Evolutionary conservation across 2,329 filamentous ascomycete genomes (phyloP), one percentile per base, ranked within the genome.

Genomic region (Helotiales sp.): DNA sequence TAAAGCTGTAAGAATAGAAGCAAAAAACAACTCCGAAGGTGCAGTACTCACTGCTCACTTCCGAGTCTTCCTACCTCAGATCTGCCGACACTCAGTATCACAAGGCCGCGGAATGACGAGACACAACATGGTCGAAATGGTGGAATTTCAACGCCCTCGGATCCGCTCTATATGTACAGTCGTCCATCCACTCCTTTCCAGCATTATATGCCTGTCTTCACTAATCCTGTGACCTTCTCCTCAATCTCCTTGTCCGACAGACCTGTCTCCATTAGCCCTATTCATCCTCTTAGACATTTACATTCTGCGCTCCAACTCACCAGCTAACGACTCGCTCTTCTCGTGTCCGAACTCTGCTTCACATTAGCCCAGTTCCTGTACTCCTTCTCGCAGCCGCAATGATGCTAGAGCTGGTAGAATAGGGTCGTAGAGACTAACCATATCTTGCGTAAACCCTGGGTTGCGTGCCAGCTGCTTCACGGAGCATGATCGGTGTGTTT

Each of bases 381-480:
- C n/a, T 7, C 7, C 17, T 37, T 32, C 11, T 22, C 17, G 58
- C 26, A 67, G 52, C 59, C 52, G 26, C 22, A 26, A 7, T 62
- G n/a, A 30, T 15, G 24, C 22, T 17, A 22, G 20, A 54, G 5
- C 11, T 40, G 28, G 30, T 8, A 50, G 8, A 6, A 24, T 1
- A 6, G 3, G 17, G 47, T 32, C 8, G 5, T 40, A 15, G 26
- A 30, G 45, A 79, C 88, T 76, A 81, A 97, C 93, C 95, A 79
- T 96, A 99, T 89, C 96, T 87, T 74, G 95, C 94, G 81, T 91
- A 98, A 71, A 99, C 88, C 80, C 89, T 91, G 71, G 96, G 95
- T 79, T 91, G 84, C 63, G 92, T 93, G 77, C 92, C 93, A 74
- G 88, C 84, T 62, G 95, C 96, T 85, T 98, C 96, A 78, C 96